These are phyloP conservation scores for Paramecium biaurelia DNA, from an alignment of 73 alveolate species.

Conservation along the genomic window DNA sequence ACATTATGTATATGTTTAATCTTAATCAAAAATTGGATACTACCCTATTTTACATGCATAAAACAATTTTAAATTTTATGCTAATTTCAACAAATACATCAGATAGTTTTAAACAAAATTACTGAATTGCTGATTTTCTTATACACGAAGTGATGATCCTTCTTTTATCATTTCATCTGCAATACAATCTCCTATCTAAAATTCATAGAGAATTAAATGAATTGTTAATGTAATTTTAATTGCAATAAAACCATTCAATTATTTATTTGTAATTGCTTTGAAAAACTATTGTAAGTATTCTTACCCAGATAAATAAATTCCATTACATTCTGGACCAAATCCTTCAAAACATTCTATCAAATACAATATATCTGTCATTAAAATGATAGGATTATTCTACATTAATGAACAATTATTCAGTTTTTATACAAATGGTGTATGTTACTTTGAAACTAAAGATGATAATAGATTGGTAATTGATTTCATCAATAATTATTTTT, in stretches of 20 bases:
- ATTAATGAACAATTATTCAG: not conserved
- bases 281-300: conserved; percentile 40
- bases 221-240: not conserved
- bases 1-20: not conserved
- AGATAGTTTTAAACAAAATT: not conserved
- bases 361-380: conserved; percentile 30
- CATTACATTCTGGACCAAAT: conserved; percentile 48
- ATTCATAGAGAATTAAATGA: conserved; percentile 22
- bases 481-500: not conserved
- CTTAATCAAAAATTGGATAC: conserved; percentile 2
- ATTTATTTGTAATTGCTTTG: not conserved
- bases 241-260: not conserved
- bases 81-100: conserved; percentile 28
- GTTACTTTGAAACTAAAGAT: not conserved
- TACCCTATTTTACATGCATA: conserved; percentile 40
- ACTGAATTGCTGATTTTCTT: not conserved
- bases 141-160: not conserved
- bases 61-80: conserved; percentile 25
- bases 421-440: not conserved
- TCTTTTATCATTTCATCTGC: conserved; percentile 16
- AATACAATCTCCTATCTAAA: not conserved
- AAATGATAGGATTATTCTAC: not conserved
- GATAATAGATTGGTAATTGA: not conserved
- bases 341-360: conserved; percentile 46
- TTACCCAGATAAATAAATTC: not conserved